Evolutionary conservation across 306 rosid species (phyloP).

Genomic region (Cicer chorassanicum): DNA sequence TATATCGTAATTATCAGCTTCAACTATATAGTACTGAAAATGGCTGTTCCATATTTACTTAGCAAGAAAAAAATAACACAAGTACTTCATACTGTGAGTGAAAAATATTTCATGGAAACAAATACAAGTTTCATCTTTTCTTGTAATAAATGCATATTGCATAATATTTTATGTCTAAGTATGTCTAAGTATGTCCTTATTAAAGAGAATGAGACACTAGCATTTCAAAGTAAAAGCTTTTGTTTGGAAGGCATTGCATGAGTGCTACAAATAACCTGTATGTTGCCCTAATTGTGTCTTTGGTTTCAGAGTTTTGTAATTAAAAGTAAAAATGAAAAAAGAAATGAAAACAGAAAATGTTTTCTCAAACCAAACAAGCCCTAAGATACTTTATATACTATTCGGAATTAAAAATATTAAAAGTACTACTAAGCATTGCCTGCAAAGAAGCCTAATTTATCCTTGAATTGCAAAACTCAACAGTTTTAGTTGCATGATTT

Average conservation of each 20-base stretch:
- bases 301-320: too few relatives aligned
- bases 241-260: constrained; percentile 10
- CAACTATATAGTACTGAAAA: neutral
- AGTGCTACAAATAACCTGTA: neutral
- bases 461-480: neutral
- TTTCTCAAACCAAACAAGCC: too few relatives aligned
- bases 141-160: constrained; percentile 9
- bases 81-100: neutral
- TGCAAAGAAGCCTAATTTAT: constrained; percentile 16
- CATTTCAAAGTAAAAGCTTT: constrained; percentile 28
- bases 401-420: neutral
- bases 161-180: neutral
- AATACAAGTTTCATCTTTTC: constrained; percentile 8
- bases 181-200: neutral
- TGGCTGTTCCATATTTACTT: neutral
- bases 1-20: constrained; percentile 2
- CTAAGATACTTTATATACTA: too few relatives aligned
- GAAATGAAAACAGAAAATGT: too few relatives aligned
- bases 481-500: constrained; percentile 27
- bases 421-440: constrained; percentile 12
- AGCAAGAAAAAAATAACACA: constrained; percentile 15
- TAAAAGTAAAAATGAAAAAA: too few relatives aligned
- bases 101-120: constrained; percentile 16
- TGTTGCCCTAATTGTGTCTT: too few relatives aligned
- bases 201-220: neutral